phyloP scores from a whole-genome alignment of 1,139 yeast genomes.

The Magnusiomyces suaveolens region DNA sequence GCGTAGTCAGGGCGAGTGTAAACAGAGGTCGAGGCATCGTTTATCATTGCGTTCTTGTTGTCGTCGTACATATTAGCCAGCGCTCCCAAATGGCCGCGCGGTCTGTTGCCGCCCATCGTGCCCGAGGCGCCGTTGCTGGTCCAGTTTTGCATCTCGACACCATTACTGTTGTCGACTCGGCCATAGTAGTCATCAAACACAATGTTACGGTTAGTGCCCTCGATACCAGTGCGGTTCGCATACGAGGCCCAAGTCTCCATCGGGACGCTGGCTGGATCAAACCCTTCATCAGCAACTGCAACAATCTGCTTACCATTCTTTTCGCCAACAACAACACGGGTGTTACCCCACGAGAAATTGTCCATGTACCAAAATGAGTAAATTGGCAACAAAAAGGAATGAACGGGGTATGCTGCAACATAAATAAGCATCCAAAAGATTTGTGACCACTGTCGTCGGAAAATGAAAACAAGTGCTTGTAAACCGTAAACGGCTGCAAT shows the following conservation, averaged over 20 bases:
- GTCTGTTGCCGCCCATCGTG: conserved; percentile 5
- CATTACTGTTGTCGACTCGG: conserved; percentile 10
- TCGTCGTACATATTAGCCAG: conserved; percentile 5
- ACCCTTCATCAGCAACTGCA: conserved; percentile 28
- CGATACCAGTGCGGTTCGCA: conserved; percentile 30
- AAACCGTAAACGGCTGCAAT: conserved; percentile 32
- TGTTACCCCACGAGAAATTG: conserved; percentile 36
- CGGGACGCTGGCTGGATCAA: conserved; percentile 32
- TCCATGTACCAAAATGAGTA: conserved; percentile 36
- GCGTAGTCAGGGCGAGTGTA: not conserved
- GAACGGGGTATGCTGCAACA: conserved; percentile 32
- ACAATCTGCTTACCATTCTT: conserved; percentile 33
- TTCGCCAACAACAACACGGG: conserved; percentile 36
- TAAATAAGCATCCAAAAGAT: conserved; percentile 35
- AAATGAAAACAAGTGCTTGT: conserved; percentile 30
- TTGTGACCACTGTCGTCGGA: conserved; percentile 34
- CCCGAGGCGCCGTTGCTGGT: not conserved
- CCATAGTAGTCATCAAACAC: conserved; percentile 14
- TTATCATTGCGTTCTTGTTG: not conserved
- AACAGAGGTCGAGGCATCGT: not conserved
- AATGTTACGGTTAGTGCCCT: conserved; percentile 31
- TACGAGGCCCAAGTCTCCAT: conserved; percentile 32
- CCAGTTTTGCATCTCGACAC: conserved; percentile 15
- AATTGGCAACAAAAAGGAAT: conserved; percentile 31
- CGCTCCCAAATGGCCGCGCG: conserved; percentile 13